These are phyloP conservation scores for Ogataea methanolica DNA, from an alignment of 805 yeast species.

Conservation along the genomic window DNA sequence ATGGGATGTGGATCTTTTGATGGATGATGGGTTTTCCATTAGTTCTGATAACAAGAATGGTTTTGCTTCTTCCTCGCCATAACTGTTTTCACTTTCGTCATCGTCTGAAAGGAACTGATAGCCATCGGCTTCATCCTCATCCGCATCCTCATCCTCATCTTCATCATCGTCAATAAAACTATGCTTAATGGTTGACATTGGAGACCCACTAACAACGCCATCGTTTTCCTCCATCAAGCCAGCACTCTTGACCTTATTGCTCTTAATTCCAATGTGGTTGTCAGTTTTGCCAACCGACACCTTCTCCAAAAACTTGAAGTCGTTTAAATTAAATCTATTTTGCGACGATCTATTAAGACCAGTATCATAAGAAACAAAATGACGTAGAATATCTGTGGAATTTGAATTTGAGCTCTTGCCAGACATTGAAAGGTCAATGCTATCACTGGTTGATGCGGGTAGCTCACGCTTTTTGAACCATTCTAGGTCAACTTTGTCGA, in stretches of 20 bases:
- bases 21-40: slow-evolving; percentile 4
- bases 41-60: slow-evolving; percentile 14
- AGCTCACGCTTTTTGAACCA: not conserved
- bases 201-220: slow-evolving; percentile 5
- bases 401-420: not conserved
- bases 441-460: too few species aligned
- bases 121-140: not conserved
- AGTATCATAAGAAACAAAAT: slow-evolving; percentile 29
- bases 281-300: not conserved
- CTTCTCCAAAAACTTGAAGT: slow-evolving; percentile 10
- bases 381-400: slow-evolving; percentile 17
- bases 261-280: too few species aligned
- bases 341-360: slow-evolving; percentile 15
- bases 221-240: too few species aligned
- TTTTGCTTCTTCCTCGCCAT: slow-evolving; percentile 21
- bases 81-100: slow-evolving; percentile 17
- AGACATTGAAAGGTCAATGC: too few species aligned
- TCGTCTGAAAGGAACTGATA: not conserved
- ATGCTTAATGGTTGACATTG: slow-evolving; percentile 18
- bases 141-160: not conserved
- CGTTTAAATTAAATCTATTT: slow-evolving; percentile 5
- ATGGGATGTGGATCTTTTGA: slow-evolving; percentile 22
- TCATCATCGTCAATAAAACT: slow-evolving; percentile 12
- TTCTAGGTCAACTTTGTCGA: slow-evolving; percentile 5
- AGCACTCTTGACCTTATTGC: too few species aligned